phyloP scores from a whole-genome alignment of 75 land plant species.

The Cryptomeria japonica region DNA sequence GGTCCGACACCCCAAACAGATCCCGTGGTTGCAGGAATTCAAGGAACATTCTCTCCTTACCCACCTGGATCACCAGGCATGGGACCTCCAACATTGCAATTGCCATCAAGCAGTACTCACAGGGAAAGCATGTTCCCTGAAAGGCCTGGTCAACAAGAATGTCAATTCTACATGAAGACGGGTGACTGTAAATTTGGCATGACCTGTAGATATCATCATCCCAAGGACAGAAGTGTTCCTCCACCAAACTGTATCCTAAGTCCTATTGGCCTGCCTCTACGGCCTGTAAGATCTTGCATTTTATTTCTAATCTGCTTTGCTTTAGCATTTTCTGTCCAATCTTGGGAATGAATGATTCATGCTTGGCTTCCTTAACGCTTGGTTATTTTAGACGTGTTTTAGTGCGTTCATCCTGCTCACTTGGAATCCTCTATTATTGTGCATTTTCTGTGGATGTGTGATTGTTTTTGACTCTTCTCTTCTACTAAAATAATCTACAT shows the following conservation, averaged over 20 bases:
- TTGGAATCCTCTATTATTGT: background rate
- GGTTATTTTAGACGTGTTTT: background rate
- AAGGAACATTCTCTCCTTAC: constrained; percentile 47
- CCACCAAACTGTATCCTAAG: constrained; percentile 75
- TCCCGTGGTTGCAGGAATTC: constrained; percentile 34
- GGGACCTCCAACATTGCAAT: constrained; percentile 58
- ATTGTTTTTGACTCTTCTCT: background rate
- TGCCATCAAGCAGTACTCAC: constrained; percentile 26
- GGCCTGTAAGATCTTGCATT: constrained; percentile 66
- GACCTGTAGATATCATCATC: constrained; percentile 92
- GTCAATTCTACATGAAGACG: constrained; percentile 98
- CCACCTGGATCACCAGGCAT: constrained; percentile 61
- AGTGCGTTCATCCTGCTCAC: background rate
- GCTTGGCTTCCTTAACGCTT: background rate
- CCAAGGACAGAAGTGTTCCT: constrained; percentile 79
- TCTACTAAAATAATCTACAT: too few species aligned
- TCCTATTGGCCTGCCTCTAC: constrained; percentile 88
- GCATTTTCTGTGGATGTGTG: background rate
- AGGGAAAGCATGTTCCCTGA: constrained; percentile 67
- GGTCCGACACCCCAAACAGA: constrained; percentile 63
- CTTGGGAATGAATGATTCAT: background rate
- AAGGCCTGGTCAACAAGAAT: constrained; percentile 88
- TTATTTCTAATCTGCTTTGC: background rate
- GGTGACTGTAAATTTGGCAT: constrained; percentile 99
- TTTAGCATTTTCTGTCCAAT: background rate